phyloP scores from a whole-genome alignment of 2,329 filamentous ascomycete species.

The Microsporum audouinii region DNA sequence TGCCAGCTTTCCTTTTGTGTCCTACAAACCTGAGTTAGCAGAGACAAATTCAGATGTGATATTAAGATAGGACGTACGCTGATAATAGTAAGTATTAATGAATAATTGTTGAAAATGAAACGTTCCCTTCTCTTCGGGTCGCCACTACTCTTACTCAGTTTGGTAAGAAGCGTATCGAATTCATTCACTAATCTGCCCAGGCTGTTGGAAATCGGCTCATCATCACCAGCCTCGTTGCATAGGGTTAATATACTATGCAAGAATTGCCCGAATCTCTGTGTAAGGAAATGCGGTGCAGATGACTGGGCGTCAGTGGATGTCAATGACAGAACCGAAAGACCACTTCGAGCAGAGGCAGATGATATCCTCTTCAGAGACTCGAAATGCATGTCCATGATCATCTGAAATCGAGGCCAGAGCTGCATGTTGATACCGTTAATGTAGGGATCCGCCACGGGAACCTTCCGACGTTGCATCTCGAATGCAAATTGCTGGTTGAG shows the following conservation, averaged over 20 bases:
- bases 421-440: conserved; percentile 93
- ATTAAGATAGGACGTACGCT: conserved; percentile 39
- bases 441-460: conserved; percentile 80
- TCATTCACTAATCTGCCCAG: conserved; percentile 65
- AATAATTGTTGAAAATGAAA: conserved; percentile 94
- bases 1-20: conserved; percentile 38
- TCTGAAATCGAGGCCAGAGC: conserved; percentile 89
- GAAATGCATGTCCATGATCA: conserved; percentile 85
- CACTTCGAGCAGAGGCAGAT: conserved; percentile 36
- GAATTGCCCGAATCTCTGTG: conserved; percentile 91
- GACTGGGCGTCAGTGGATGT: conserved; percentile 37
- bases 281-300: conserved; percentile 72
- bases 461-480: conserved; percentile 78
- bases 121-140: conserved; percentile 72
- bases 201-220: conserved; percentile 80
- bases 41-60: neutral
- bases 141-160: conserved; percentile 61
- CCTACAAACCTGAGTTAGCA: conserved; percentile 18
- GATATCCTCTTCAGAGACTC: conserved; percentile 62
- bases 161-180: conserved; percentile 70
- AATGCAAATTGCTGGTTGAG: conserved; percentile 92
- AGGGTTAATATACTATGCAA: conserved; percentile 72
- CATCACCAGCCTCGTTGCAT: conserved; percentile 82
- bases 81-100: conserved; percentile 84
- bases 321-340: conserved; percentile 44